phyloP scores from a whole-genome alignment of 1,284 basidiomycete genomes.

The Grifola frondosa region DNA sequence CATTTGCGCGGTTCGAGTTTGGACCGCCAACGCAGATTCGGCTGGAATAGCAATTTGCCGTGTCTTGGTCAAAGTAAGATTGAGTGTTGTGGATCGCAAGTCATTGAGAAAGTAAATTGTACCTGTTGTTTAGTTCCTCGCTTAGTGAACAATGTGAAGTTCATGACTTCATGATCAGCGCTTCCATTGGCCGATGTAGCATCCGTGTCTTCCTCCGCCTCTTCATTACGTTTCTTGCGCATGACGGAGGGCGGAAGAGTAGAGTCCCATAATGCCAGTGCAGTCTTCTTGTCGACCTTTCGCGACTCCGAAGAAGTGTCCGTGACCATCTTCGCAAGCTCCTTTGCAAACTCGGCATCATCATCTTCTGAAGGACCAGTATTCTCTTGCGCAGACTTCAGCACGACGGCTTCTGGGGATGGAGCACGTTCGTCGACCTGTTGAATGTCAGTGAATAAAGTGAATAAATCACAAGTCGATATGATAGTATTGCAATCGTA shows the following conservation, averaged over 20 bases:
- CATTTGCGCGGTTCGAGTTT: conserved; percentile 86
- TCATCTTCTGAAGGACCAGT: conserved; percentile 83
- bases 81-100: background rate
- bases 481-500: conserved; percentile 32
- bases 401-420: conserved; percentile 75
- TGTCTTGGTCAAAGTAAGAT: conserved; percentile 44
- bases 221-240: conserved; percentile 60
- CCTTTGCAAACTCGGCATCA: conserved; percentile 91
- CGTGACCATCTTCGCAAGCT: conserved; percentile 92
- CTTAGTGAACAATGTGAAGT: conserved; percentile 92
- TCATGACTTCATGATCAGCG: conserved; percentile 64
- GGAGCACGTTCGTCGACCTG: conserved; percentile 67
- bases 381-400: conserved; percentile 66
- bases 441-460: background rate
- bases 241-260: conserved; percentile 68
- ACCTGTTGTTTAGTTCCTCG: conserved; percentile 93
- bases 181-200: conserved; percentile 12
- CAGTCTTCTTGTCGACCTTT: conserved; percentile 82
- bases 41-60: conserved; percentile 86
- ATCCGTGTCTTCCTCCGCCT: conserved; percentile 51
- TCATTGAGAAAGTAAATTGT: conserved; percentile 25
- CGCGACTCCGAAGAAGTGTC: conserved; percentile 82
- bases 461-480: conserved; percentile 1
- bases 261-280: conserved; percentile 82
- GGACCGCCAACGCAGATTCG: conserved; percentile 83